phyloP scores from a whole-genome alignment of 805 yeast genomes.

The Ascoidea asiatica region DNA sequence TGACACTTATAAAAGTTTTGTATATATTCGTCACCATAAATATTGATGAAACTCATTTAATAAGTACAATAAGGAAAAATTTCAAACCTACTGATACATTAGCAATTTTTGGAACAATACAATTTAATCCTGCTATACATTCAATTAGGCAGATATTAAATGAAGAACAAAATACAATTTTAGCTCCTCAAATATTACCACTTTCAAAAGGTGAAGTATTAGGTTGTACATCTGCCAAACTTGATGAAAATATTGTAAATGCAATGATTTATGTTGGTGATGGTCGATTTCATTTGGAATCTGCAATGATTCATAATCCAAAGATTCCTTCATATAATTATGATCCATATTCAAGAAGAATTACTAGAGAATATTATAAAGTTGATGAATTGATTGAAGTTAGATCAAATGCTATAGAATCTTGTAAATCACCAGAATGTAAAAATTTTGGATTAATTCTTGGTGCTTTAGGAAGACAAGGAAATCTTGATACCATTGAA shows the following conservation, averaged over 20 bases:
- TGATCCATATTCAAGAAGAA: conserved; percentile 88
- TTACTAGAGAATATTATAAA: conserved; percentile 80
- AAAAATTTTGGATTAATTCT: conserved; percentile 70
- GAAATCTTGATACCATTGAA: conserved; percentile 64
- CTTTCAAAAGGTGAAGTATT: conserved; percentile 90
- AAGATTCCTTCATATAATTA: conserved; percentile 82
- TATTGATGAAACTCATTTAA: conserved; percentile 71
- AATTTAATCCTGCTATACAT: conserved; percentile 90
- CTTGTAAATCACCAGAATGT: conserved; percentile 30
- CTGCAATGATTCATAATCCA: conserved; percentile 96
- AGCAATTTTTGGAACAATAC: conserved; percentile 91
- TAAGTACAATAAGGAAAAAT: conserved; percentile 63
- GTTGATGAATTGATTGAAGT: conserved; percentile 70
- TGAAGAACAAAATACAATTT: conserved; percentile 39
- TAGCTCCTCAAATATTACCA: conserved; percentile 88
- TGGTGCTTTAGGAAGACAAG: conserved; percentile 95
- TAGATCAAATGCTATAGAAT: conserved; percentile 64
- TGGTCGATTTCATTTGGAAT: conserved; percentile 90
- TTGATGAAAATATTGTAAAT: conserved; percentile 48
- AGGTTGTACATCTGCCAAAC: conserved; percentile 87
- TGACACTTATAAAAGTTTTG: conserved; percentile 82
- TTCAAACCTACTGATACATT: conserved; percentile 50
- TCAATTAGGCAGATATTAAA: conserved; percentile 51
- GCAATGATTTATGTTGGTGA: conserved; percentile 92
- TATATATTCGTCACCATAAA: conserved; percentile 90